These are phyloP conservation scores for Linnemannia zychae DNA, from an alignment of 192 early-diverging fungal genomes.

Conservation along the genomic window DNA sequence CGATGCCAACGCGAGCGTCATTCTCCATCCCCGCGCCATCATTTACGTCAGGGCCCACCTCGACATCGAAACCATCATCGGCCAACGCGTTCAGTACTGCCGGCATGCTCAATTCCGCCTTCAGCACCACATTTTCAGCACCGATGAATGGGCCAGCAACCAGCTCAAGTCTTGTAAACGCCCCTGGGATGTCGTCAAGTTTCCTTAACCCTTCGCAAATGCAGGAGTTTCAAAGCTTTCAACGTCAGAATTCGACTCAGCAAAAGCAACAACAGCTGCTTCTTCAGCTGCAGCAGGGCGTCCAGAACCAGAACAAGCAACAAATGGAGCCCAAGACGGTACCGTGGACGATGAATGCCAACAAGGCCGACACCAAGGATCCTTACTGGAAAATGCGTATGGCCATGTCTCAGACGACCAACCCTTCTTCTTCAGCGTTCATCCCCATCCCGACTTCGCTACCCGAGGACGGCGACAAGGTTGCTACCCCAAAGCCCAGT, in stretches of 20 bases:
- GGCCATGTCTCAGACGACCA: conserved; percentile 47
- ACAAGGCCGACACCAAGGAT: conserved; percentile 25
- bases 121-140: conserved; percentile 30
- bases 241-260: conserved; percentile 31
- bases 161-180: neutral
- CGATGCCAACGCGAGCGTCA: conserved; percentile 5
- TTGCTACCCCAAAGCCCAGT: neutral
- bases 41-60: too few relatives aligned
- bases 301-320: conserved; percentile 21
- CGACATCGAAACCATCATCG: neutral
- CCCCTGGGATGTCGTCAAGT: conserved; percentile 30
- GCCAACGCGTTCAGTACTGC: conserved; percentile 36
- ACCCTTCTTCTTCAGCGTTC: conserved; percentile 36
- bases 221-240: conserved; percentile 53
- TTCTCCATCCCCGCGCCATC: conserved; percentile 12
- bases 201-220: conserved; percentile 50
- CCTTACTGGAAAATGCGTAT: conserved; percentile 39
- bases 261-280: conserved; percentile 40
- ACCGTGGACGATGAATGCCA: conserved; percentile 32
- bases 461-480: conserved; percentile 13
- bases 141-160: conserved; percentile 8
- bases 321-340: conserved; percentile 23
- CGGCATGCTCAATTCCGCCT: conserved; percentile 33
- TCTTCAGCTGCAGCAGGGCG: conserved; percentile 38
- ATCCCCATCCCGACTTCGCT: conserved; percentile 15